These are phyloP conservation scores for Cystoderma amianthinum DNA, from an alignment of 768 basidiomycete species.

Conservation along the genomic window DNA sequence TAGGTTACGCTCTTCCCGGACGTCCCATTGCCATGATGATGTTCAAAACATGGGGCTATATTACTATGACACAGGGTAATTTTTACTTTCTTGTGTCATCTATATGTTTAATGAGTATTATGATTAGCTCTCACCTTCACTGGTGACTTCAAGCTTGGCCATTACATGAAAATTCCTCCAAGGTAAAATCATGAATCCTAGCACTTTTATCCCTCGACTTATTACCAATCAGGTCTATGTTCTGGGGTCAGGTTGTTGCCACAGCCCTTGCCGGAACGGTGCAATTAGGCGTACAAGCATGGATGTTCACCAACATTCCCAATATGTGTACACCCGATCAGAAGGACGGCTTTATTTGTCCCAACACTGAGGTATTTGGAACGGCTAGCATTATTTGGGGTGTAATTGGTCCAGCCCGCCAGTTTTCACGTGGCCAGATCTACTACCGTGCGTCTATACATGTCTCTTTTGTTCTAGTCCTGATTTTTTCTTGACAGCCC, in stretches of 20 bases:
- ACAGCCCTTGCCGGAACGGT: conserved; percentile 54
- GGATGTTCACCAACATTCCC: conserved; percentile 58
- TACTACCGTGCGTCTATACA: conserved; percentile 44
- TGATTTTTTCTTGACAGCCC: conserved; percentile 20
- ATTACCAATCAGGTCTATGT: conserved; percentile 56
- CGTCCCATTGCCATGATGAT: too few species aligned
- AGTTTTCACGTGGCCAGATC: conserved; percentile 46
- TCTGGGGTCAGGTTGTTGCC: conserved; percentile 41
- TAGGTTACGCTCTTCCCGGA: too few species aligned
- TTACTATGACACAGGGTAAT: conserved; percentile 46
- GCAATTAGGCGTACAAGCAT: conserved; percentile 56
- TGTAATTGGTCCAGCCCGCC: conserved; percentile 51
- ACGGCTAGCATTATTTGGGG: too few species aligned
- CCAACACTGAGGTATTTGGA: conserved; percentile 54
- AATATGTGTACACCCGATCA: conserved; percentile 38
- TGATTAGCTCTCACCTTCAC: conserved; percentile 54
- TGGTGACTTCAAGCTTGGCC: too few species aligned
- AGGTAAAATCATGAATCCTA: conserved; percentile 22
- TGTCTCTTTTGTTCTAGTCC: not conserved
- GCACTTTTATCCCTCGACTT: not conserved
- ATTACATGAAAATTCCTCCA: conserved; percentile 76
- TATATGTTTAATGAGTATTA: not conserved
- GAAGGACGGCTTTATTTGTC: too few species aligned
- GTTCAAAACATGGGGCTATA: conserved; percentile 60
- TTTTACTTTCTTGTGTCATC: conserved; percentile 1